A percentile compares a stretch with the other conserved stretches of the same genome.
Evolutionary conservation across 2,329 filamentous ascomycete genomes (phyloP).

Genomic region (Cladosporium phlei): DNA sequence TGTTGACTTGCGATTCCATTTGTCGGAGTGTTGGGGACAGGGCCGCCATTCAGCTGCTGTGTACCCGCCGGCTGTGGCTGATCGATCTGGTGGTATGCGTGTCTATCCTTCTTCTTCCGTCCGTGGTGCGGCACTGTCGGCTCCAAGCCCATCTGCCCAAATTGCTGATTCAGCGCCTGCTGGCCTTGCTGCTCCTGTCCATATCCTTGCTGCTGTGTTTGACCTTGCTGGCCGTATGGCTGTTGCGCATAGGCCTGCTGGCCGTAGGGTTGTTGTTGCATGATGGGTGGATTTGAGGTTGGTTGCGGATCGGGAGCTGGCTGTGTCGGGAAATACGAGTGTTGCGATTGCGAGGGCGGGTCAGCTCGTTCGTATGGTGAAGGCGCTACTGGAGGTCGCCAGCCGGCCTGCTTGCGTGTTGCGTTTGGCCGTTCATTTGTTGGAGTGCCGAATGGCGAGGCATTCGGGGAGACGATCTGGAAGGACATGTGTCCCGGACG

Average conservation of each 20-base stretch:
- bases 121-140: slow-evolving; percentile 45
- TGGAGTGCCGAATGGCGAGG: slow-evolving; percentile 25
- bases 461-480: slow-evolving; percentile 11
- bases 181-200: slow-evolving; percentile 19
- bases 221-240: slow-evolving; percentile 15
- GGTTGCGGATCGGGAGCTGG: slow-evolving; percentile 17
- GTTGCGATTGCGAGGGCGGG: slow-evolving; percentile 24
- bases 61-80: slow-evolving; percentile 58
- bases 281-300: slow-evolving; percentile 21
- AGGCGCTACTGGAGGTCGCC: slow-evolving; percentile 40
- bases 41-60: slow-evolving; percentile 61
- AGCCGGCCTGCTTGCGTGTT: slow-evolving; percentile 21
- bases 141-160: slow-evolving; percentile 69
- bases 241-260: slow-evolving; percentile 20
- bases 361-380: slow-evolving; percentile 43
- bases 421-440: slow-evolving; percentile 20
- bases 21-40: slow-evolving; percentile 54
- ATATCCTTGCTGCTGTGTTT: slow-evolving; percentile 21
- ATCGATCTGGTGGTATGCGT: slow-evolving; percentile 85
- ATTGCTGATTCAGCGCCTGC: slow-evolving; percentile 60
- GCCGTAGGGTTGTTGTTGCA: slow-evolving; percentile 17
- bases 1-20: slow-evolving; percentile 40
- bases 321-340: slow-evolving; percentile 41
- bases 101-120: slow-evolving; percentile 81
- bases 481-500: slow-evolving; percentile 4